These are phyloP conservation scores for Theileria parva DNA, from an alignment of 169 alveolate genomes.

Conservation along the genomic window DNA sequence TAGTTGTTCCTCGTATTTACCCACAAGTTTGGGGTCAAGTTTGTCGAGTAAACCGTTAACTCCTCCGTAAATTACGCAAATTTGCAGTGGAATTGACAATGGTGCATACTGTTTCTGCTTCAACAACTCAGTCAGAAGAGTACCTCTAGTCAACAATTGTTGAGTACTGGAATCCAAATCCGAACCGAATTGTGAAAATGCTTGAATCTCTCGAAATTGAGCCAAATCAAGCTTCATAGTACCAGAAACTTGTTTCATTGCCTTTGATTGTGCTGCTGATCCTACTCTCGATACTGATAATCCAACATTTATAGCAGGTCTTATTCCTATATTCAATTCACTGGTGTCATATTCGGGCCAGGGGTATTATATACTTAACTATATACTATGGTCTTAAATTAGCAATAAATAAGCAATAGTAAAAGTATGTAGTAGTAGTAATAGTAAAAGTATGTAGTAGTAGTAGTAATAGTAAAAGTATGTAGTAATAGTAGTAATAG, in stretches of 20 bases:
- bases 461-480: background rate
- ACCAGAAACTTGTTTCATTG: slow-evolving; percentile 89
- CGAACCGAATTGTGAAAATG: slow-evolving; percentile 96
- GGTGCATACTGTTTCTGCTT: slow-evolving; percentile 88
- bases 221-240: slow-evolving; percentile 95
- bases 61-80: slow-evolving; percentile 81
- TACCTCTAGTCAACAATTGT: slow-evolving; percentile 92
- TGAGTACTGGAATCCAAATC: slow-evolving; percentile 95
- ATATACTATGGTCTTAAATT: no score
- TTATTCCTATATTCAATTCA: slow-evolving; percentile 60
- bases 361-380: no score
- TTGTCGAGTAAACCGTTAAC: slow-evolving; percentile 79
- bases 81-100: slow-evolving; percentile 77
- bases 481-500: background rate
- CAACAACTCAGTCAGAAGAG: slow-evolving; percentile 88
- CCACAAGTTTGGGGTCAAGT: slow-evolving; percentile 70
- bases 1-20: slow-evolving; percentile 64
- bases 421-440: background rate
- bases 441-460: background rate
- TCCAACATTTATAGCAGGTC: slow-evolving; percentile 99
- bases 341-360: background rate
- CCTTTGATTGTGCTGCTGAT: slow-evolving; percentile 93
- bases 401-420: no score
- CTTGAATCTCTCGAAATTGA: slow-evolving; percentile 96
- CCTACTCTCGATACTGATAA: slow-evolving; percentile 96